Conservation (phyloP, 169 alveolate species). For the Eimeria necatrix region DNA sequence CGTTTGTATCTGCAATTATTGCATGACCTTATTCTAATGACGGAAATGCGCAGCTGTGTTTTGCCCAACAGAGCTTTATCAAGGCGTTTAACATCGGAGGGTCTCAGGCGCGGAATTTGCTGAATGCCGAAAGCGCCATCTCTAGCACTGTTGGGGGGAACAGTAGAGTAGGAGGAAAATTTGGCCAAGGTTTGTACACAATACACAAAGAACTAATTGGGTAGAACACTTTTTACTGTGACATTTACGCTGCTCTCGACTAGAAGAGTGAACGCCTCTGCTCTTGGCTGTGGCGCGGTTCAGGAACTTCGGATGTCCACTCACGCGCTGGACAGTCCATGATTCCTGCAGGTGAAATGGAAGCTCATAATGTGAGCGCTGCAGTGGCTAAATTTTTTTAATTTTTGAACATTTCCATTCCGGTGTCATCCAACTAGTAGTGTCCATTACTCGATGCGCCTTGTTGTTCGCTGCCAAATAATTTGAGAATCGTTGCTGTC, state of each 20-base stretch:
- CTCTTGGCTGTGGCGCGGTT: not conserved
- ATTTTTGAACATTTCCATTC: too few species aligned
- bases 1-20: too few species aligned
- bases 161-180: not conserved
- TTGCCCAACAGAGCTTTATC: not conserved
- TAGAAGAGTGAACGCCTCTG: too few species aligned
- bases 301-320: not conserved
- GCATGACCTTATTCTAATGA: too few species aligned
- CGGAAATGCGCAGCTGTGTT: not conserved
- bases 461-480: too few species aligned
- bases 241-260: not conserved
- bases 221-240: not conserved
- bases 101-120: not conserved
- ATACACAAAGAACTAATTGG: not conserved
- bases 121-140: slow-evolving; percentile 13
- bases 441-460: too few species aligned
- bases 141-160: not conserved
- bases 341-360: not conserved
- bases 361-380: not conserved
- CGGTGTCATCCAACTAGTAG: too few species aligned
- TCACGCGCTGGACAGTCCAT: not conserved
- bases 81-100: not conserved
- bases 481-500: too few species aligned
- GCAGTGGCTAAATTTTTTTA: too few species aligned
- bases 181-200: not conserved